phyloP scores from a whole-genome alignment of 768 basidiomycete genomes.

The Rhodotorula babjevae region DNA sequence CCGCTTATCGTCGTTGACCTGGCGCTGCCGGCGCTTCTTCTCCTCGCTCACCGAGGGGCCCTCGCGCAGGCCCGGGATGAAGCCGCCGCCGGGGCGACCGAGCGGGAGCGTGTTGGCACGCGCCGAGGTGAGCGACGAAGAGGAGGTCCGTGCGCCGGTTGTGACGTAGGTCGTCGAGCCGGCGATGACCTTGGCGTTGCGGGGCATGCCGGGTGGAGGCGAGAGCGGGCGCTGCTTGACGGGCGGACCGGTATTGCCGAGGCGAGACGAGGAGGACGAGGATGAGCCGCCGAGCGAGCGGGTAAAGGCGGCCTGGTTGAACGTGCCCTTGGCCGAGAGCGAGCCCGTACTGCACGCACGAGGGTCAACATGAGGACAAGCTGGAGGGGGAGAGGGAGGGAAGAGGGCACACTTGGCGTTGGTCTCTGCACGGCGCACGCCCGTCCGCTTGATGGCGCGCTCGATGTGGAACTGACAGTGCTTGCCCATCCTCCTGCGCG shows the following conservation, averaged over 20 bases:
- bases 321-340: constrained; percentile 10
- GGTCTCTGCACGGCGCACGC: constrained; percentile 80
- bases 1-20: not conserved
- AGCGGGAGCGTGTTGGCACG: not conserved
- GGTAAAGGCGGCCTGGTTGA: not conserved
- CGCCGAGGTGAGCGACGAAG: not conserved
- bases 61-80: constrained; percentile 26
- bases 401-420: constrained; percentile 62
- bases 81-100: not conserved
- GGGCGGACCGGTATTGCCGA: not conserved
- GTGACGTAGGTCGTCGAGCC: constrained; percentile 5
- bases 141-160: not conserved
- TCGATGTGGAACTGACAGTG: constrained; percentile 91
- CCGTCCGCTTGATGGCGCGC: constrained; percentile 65
- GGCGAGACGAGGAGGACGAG: constrained; percentile 3
- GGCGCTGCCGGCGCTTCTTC: constrained; percentile 10
- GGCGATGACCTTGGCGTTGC: not conserved
- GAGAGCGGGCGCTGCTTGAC: not conserved
- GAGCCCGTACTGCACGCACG: constrained; percentile 53
- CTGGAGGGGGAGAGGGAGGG: not conserved
- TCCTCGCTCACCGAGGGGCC: constrained; percentile 26
- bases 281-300: constrained; percentile 10
- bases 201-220: not conserved
- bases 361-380: too few relatives aligned
- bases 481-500: constrained; percentile 62